Evolutionary conservation across 2,329 filamentous ascomycete genomes (phyloP), one percentile per base, ranked within the genome.

Genomic region (Paecilomyces niveus): DNA sequence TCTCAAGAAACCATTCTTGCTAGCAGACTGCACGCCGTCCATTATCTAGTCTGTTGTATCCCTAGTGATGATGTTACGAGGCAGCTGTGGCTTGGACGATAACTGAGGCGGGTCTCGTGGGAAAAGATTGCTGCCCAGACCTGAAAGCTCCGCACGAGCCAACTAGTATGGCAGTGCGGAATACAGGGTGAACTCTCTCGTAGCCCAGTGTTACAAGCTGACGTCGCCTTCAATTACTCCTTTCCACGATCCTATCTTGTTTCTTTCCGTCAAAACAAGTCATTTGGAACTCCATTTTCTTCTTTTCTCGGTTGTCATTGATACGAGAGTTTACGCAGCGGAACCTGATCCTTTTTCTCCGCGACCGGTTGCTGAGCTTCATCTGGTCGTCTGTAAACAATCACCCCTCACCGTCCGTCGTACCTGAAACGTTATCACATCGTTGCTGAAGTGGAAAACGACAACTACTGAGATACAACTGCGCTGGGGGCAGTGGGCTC

Each of bases 391-490:
- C 15, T 45, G 35, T 45, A 45, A 45, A 45, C 60, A 58, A 54
- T 61, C 57, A 57, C 56, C 24, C 22, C 35, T 58, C 31, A 29
- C 18, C 31, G 54, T 29, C 15, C 32, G 9, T 57, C 54, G 35
- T 51, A 49, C 53, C 56, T 59, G 60, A 59, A 61, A 45, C n/a
- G n/a, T 18, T 45, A 45, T 45, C 39, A 18, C 39, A 45, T 45
- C 39, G 15, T 18, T 45, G 39, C 18, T 45, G 39, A 45, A n/a
- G 7, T 7, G 18, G 18, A 18, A 45, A n/a, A 45, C 39, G n/a
- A 45, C 10, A 45, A 9, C 39, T n/a, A 18, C 39, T 18, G 39
- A 45, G 39, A 18, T 45, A 18, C 4, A 45, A 18, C 39, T 45
- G 15, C 5, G 39, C 21, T n/a, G 8, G 39, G 15, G 39, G n/a